Base-by-base conservation (phyloP, 1,139 yeast genomes). In the Wickerhamomyces sp. region DNA sequence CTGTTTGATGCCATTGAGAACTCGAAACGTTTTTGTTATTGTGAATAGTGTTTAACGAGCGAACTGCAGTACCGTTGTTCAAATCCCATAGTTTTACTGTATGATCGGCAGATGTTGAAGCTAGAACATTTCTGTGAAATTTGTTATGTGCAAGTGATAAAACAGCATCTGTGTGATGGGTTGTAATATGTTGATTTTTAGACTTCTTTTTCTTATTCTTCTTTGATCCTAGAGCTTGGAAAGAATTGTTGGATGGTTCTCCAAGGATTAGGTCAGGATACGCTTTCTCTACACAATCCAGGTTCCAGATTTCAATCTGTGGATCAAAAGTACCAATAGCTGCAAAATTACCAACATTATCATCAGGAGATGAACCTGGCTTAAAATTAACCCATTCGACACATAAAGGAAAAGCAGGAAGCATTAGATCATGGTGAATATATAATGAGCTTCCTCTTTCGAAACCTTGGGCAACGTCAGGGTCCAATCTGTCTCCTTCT, bases 261-360 rank as follows among this genome's bases (percentile, higher is more conserved):
- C 98, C 98, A 45, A 92, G 72, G 44, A 94, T 88, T 54, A 86
- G 72, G 57, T 89, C 96, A 15, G 99, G 99, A 73, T 87, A 92
- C 21, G 96, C 94, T 56, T 88, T 87, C 58, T 94, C 97, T 32
- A 90, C 74, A 48, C 83, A 81, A 62, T 92, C 98, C 55, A 92
- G 70, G 64, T 92, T 88, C 98, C 98, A 94, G 45, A 92, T 74
- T 64, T 92, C 99, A 61, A 92, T 92, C 58, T 86, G 95, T 29
- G 98, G 98, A 55, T 92, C 98, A 61, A 92, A 90, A 1, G 98
- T 87, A 59, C 98, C 97, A 47, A 92, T 72, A 13, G 98, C 98
- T 2, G 95, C 97, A 63, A 86, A 88, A 61, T 89, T 92, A 9
- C 95, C 97, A 30, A 80, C 42, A 25, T 49, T 67, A 46, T 76